phyloP scores from a whole-genome alignment of 2,329 filamentous ascomycete species.

The Trichoderma simmonsii region DNA sequence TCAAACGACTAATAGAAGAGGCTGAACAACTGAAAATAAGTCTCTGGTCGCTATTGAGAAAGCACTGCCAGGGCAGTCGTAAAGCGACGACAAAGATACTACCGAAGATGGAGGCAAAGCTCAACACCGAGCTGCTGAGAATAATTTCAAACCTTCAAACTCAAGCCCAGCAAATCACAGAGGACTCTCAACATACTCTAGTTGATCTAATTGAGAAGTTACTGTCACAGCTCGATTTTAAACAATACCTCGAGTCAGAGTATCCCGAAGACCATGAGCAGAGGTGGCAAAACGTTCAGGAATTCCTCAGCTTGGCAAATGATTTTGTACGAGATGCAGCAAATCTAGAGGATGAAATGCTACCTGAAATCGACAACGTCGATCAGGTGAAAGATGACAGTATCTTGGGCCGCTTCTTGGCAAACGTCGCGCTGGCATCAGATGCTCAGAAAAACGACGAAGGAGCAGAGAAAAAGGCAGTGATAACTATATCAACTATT shows the following conservation, averaged over 20 bases:
- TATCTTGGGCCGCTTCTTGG: conserved; percentile 73
- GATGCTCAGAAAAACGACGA: conserved; percentile 67
- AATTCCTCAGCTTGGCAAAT: conserved; percentile 74
- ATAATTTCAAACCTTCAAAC: conserved; percentile 37
- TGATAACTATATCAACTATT: conserved; percentile 91
- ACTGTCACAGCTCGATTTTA: conserved; percentile 65
- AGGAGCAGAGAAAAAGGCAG: conserved; percentile 52
- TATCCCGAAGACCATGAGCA: conserved; percentile 73
- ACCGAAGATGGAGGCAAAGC: conserved; percentile 50
- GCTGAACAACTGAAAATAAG: conserved; percentile 67
- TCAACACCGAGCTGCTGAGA: conserved; percentile 49
- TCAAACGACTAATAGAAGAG: conserved; percentile 71
- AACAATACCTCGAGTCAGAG: conserved; percentile 68
- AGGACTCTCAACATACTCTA: conserved; percentile 34
- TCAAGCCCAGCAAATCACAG: conserved; percentile 29
- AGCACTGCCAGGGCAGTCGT: conserved; percentile 51
- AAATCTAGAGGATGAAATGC: conserved; percentile 49
- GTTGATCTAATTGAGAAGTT: conserved; percentile 51
- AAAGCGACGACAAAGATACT: conserved; percentile 48
- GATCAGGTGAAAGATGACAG: conserved; percentile 64
- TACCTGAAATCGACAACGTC: conserved; percentile 68
- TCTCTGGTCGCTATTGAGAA: conserved; percentile 69
- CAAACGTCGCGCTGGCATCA: conserved; percentile 82
- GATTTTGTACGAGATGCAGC: conserved; percentile 59
- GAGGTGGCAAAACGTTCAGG: conserved; percentile 84